phyloP scores from a whole-genome alignment of 108 stramenopile genomes.

The Cyclotella kingstonii region DNA sequence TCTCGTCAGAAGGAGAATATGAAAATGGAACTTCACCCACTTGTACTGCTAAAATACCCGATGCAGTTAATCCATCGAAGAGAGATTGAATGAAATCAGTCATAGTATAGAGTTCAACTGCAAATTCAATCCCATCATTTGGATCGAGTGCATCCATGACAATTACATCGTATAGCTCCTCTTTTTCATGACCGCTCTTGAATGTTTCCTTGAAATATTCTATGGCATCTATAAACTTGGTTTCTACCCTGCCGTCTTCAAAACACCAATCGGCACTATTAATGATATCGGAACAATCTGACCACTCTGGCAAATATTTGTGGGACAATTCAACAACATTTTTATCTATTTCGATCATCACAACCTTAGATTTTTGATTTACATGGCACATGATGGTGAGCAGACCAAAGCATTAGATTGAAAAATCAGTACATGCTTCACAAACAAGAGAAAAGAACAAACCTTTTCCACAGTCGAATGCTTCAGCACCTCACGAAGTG shows the following conservation, averaged over 20 bases:
- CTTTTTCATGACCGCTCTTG: constrained; percentile 6
- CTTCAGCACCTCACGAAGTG: constrained; percentile 89
- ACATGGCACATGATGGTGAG: neutral
- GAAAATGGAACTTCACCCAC: constrained; percentile 51
- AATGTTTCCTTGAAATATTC: constrained; percentile 68
- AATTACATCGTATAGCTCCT: constrained; percentile 65
- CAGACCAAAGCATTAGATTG: neutral
- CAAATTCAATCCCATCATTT: constrained; percentile 44
- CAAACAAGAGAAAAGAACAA: neutral
- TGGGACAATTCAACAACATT: constrained; percentile 53
- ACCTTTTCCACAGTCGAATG: constrained; percentile 72
- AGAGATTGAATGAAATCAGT: constrained; percentile 29
- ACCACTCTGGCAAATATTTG: constrained; percentile 70
- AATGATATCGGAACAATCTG: constrained; percentile 64
- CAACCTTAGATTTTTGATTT: neutral
- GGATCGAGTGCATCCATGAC: constrained; percentile 86
- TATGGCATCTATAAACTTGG: constrained; percentile 61
- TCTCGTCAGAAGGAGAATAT: constrained; percentile 44
- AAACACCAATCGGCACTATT: constrained; percentile 59
- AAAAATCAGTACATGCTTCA: no score
- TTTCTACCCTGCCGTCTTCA: constrained; percentile 64
- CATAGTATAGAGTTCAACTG: constrained; percentile 19
- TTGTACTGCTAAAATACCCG: constrained; percentile 34
- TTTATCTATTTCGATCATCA: constrained; percentile 84
- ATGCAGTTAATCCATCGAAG: constrained; percentile 23